Evolutionary conservation across 139 green algal species (phyloP).

Genomic region (Chlamydomonas asymmetrica): DNA sequence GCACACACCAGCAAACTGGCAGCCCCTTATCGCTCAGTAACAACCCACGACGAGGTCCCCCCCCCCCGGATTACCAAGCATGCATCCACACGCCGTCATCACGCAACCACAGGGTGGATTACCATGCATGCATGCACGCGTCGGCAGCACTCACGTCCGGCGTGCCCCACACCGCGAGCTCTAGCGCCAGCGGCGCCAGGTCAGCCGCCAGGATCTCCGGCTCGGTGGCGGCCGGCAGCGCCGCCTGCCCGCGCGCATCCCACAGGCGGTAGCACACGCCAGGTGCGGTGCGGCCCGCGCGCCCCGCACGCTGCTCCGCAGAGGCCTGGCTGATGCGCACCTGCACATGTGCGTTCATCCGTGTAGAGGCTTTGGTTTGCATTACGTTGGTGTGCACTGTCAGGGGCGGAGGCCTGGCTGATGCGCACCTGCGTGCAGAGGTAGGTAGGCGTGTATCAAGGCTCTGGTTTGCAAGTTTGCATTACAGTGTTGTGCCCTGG

Average conservation of each 20-base stretch:
- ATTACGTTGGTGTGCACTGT: conserved; percentile 20
- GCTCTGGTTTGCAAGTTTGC: no score
- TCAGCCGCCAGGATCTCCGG: conserved; percentile 55
- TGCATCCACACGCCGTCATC: background rate
- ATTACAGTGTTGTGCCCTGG: no score
- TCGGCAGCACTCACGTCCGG: conserved; percentile 6
- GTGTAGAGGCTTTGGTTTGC: no score
- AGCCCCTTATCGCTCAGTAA: conserved; percentile 1
- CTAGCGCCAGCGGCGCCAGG: conserved; percentile 55
- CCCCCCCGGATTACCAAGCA: background rate
- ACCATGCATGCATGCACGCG: no score
- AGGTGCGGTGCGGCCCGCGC: conserved; percentile 56
- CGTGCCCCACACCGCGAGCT: conserved; percentile 54
- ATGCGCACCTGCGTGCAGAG: background rate
- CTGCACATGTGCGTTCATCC: conserved; percentile 39
- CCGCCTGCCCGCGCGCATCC: conserved; percentile 11
- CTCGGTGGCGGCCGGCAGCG: conserved; percentile 25
- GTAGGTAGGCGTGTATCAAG: background rate
- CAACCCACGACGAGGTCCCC: no score
- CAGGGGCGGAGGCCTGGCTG: background rate
- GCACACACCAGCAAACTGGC: no score
- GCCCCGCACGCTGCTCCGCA: conserved; percentile 56
- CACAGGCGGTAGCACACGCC: conserved; percentile 63
- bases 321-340: conserved; percentile 46
- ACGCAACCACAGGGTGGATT: no score